Evolutionary conservation across 805 yeast species (phyloP).

Genomic region (Nakazawaea anatomiae): DNA sequence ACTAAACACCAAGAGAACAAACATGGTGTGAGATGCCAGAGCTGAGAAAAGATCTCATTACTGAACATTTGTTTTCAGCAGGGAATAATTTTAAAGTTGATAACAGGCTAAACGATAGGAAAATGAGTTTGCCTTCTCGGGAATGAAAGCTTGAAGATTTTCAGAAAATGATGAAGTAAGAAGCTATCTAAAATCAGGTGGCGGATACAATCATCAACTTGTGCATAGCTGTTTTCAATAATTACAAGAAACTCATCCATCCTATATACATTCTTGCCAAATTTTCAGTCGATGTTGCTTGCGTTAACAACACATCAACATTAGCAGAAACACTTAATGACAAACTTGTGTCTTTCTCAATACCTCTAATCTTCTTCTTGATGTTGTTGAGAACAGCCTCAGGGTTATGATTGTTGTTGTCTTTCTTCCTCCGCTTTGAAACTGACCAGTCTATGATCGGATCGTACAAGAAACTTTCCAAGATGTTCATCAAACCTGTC

Average conservation of each 20-base stretch:
- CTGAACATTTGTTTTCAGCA: too few relatives aligned
- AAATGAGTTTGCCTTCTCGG: too few relatives aligned
- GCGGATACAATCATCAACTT: too few relatives aligned
- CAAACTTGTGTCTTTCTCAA: slow-evolving; percentile 72
- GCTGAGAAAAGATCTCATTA: too few relatives aligned
- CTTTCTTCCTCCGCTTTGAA: slow-evolving; percentile 30
- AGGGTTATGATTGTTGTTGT: slow-evolving; percentile 36
- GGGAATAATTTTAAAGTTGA: too few relatives aligned
- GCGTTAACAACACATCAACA: slow-evolving; percentile 81
- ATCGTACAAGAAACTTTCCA: slow-evolving; percentile 90
- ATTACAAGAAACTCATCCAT: slow-evolving; percentile 47
- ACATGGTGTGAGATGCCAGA: too few relatives aligned
- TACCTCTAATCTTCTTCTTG: slow-evolving; percentile 77
- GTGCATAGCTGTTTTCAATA: not conserved
- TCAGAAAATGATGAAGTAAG: too few relatives aligned
- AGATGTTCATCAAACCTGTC: slow-evolving; percentile 77
- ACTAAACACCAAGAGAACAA: too few relatives aligned
- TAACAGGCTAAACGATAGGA: too few relatives aligned
- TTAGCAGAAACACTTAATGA: slow-evolving; percentile 91
- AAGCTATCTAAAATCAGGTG: not conserved
- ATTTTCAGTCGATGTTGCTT: slow-evolving; percentile 67
- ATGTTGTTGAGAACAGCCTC: slow-evolving; percentile 67
- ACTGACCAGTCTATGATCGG: slow-evolving; percentile 78
- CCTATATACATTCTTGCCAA: slow-evolving; percentile 89
- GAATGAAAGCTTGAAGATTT: too few relatives aligned